phyloP scores from a whole-genome alignment of 1,284 basidiomycete species.

The Vanrija sp. region DNA sequence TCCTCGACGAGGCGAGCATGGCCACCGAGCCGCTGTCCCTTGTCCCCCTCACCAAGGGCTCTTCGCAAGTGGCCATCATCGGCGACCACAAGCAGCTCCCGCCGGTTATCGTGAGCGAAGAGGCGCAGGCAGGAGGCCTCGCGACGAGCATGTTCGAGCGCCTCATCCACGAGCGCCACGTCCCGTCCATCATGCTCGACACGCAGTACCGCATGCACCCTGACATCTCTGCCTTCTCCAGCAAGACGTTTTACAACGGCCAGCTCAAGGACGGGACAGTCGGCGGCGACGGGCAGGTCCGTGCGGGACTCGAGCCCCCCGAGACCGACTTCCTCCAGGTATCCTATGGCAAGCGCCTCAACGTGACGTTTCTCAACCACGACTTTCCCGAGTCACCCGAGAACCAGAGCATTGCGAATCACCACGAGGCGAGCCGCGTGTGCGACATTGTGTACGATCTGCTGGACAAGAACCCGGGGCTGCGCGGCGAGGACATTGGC shows the following conservation, averaged over 20 bases:
- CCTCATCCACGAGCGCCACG: constrained; percentile 66
- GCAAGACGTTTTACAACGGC: constrained; percentile 72
- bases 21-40: constrained; percentile 85
- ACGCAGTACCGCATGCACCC: constrained; percentile 96
- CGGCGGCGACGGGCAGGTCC: constrained; percentile 55
- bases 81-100: constrained; percentile 97
- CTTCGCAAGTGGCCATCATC: constrained; percentile 77
- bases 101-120: constrained; percentile 72
- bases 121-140: constrained; percentile 67
- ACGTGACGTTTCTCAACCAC: constrained; percentile 75
- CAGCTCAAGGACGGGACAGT: constrained; percentile 69
- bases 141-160: constrained; percentile 83
- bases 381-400: constrained; percentile 61
- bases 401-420: constrained; percentile 68
- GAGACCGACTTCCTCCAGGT: constrained; percentile 50
- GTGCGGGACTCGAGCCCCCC: constrained; percentile 58
- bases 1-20: constrained; percentile 93
- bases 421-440: constrained; percentile 70
- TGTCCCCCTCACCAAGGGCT: constrained; percentile 83
- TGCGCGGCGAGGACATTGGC: constrained; percentile 70
- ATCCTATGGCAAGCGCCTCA: constrained; percentile 16
- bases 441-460: constrained; percentile 73
- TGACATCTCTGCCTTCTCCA: constrained; percentile 77
- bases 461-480: constrained; percentile 63
- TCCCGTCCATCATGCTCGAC: constrained; percentile 83